Evolutionary conservation across 495 filamentous ascomycete genomes (phyloP).

Genomic region (Xylaria longipes): DNA sequence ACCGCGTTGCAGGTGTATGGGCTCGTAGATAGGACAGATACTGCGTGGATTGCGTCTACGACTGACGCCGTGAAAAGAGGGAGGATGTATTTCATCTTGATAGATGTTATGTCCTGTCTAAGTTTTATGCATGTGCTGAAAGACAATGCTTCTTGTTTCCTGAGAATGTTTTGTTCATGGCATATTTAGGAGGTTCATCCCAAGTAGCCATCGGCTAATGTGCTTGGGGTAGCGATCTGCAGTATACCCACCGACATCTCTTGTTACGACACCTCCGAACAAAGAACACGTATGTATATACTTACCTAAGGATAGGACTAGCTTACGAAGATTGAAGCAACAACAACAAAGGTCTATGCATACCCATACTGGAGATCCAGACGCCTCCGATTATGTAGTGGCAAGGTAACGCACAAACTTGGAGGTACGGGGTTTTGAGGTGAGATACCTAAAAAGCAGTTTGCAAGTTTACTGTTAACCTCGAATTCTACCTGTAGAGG

Average conservation of each 20-base stretch:
- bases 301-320: too few species aligned
- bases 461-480: not conserved
- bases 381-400: not conserved
- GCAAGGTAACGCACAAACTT: too few species aligned
- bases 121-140: not conserved
- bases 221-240: not conserved
- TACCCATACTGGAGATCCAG: too few species aligned
- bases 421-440: too few species aligned
- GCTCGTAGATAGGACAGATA: slow-evolving; percentile 21
- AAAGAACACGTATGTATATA: too few species aligned
- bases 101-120: not conserved
- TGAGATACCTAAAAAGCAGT: too few species aligned
- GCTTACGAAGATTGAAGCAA: too few species aligned
- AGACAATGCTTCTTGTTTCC: too few species aligned
- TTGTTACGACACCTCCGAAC: too few species aligned
- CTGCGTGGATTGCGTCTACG: slow-evolving; percentile 20
- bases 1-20: slow-evolving; percentile 24
- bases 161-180: not conserved
- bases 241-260: not conserved
- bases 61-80: not conserved
- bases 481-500: not conserved
- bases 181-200: not conserved
- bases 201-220: slow-evolving; percentile 11
- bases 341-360: too few species aligned
- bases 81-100: slow-evolving; percentile 14